A percentile compares a stretch with the other conserved stretches of the same genome.
phyloP scores from a whole-genome alignment of 169 alveolate genomes.

The Eimeria zaria region DNA sequence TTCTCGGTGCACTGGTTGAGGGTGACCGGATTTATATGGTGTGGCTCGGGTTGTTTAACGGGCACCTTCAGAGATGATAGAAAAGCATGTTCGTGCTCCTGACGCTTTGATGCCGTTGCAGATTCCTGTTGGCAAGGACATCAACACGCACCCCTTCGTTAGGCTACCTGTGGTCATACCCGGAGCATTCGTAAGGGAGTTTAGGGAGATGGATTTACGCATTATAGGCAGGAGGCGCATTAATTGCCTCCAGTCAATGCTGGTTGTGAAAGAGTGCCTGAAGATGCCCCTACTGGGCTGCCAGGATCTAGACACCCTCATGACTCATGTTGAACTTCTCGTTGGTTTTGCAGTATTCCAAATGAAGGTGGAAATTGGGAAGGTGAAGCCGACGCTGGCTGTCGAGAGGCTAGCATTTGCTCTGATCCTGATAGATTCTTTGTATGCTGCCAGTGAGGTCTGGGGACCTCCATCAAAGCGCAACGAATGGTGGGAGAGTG shows the following conservation, averaged over 20 bases:
- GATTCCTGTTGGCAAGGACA: neutral
- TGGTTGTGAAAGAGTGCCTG: slow-evolving; percentile 7
- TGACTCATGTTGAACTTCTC: neutral
- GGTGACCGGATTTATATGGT: neutral
- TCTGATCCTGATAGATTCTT: too few species aligned
- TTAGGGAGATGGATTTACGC: neutral
- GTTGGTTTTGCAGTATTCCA: neutral
- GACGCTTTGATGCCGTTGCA: neutral
- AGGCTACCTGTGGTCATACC: neutral
- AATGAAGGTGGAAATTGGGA: neutral
- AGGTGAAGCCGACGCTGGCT: neutral
- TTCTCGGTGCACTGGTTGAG: neutral
- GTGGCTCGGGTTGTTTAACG: neutral
- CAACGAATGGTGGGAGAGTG: too few species aligned
- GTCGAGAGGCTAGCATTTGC: too few species aligned
- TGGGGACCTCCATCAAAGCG: too few species aligned
- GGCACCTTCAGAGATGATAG: neutral
- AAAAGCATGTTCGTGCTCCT: neutral
- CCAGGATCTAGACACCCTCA: neutral
- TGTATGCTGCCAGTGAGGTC: too few species aligned
- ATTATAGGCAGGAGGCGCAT: neutral
- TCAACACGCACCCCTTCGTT: slow-evolving; percentile 5
- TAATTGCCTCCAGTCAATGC: neutral
- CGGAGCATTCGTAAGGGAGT: neutral
- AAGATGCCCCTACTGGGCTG: neutral